These are phyloP conservation scores for Houttuynia cordata DNA, from an alignment of 164 flowering plant species.

Conservation along the genomic window DNA sequence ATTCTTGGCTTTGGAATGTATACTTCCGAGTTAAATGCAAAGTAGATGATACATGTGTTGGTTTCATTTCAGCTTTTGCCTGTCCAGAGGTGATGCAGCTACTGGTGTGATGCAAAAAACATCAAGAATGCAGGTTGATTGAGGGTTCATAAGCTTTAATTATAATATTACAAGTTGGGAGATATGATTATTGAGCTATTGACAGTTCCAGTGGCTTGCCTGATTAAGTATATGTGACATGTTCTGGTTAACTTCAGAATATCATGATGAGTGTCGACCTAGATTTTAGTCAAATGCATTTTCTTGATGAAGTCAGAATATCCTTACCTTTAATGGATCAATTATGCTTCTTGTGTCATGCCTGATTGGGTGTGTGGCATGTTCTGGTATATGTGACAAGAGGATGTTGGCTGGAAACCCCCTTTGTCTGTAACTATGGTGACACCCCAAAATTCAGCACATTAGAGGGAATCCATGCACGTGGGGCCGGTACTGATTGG, in stretches of 20 bases:
- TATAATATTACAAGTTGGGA: background rate
- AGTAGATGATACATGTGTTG: background rate
- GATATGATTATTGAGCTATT: background rate
- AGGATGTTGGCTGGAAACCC: no score
- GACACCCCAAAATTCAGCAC: no score
- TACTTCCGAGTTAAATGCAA: background rate
- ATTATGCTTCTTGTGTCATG: no score
- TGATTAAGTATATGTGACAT: background rate
- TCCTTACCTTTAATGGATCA: no score
- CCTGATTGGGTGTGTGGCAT: no score
- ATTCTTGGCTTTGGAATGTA: background rate
- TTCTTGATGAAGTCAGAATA: no score
- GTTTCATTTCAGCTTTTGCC: background rate
- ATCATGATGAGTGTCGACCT: no score
- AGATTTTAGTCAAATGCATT: no score
- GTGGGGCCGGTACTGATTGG: no score
- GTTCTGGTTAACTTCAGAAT: background rate
- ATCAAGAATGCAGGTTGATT: background rate
- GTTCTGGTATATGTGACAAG: no score
- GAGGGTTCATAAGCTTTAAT: background rate
- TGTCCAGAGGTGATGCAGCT: background rate
- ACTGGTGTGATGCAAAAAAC: background rate
- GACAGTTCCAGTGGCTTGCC: background rate
- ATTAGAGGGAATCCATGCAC: no score
- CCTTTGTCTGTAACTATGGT: no score